A percentile compares a stretch with the other conserved stretches of the same genome.
These are phyloP conservation scores for Ustilago tritici DNA, from an alignment of 1,284 basidiomycete species.

Conservation along the genomic window DNA sequence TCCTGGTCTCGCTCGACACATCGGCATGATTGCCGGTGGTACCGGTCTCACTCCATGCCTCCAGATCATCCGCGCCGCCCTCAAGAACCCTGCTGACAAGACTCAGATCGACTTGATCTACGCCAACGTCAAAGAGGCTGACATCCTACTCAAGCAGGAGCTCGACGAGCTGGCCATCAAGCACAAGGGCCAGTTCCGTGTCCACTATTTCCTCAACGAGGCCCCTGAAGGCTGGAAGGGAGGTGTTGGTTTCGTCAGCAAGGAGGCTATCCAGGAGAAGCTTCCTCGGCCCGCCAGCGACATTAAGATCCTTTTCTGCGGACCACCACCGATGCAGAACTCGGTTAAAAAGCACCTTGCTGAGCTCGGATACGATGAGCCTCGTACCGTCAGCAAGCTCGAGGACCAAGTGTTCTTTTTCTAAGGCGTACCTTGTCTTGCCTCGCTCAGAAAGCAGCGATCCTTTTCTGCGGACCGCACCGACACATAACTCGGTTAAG, in stretches of 20 bases:
- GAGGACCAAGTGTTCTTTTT: slow-evolving; percentile 65
- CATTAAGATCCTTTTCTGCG: slow-evolving; percentile 71
- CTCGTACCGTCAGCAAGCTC: slow-evolving; percentile 77
- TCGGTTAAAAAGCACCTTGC: slow-evolving; percentile 97
- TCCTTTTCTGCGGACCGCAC: slow-evolving; percentile 74
- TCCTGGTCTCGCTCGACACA: slow-evolving; percentile 70
- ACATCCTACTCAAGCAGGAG: slow-evolving; percentile 81
- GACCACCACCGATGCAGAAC: slow-evolving; percentile 93
- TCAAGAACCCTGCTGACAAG: slow-evolving; percentile 85
- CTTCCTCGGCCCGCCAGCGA: slow-evolving; percentile 64
- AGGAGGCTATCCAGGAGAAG: slow-evolving; percentile 85
- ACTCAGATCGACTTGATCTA: slow-evolving; percentile 94
- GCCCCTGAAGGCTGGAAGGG: slow-evolving; percentile 86
- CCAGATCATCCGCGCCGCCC: slow-evolving; percentile 89
- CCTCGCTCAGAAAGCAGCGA: background rate
- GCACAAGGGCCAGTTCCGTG: slow-evolving; percentile 77
- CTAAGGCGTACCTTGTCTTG: slow-evolving; percentile 23
- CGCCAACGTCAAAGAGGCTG: slow-evolving; percentile 80
- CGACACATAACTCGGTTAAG: slow-evolving; percentile 98
- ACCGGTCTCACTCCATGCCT: slow-evolving; percentile 87
- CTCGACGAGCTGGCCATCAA: slow-evolving; percentile 81
- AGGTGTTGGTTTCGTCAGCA: slow-evolving; percentile 90
- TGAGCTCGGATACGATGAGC: slow-evolving; percentile 85
- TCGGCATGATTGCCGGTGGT: slow-evolving; percentile 95
- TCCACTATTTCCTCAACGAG: slow-evolving; percentile 92